A percentile compares a stretch with the other conserved stretches of the same genome.
phyloP scores from a whole-genome alignment of 176 grass and related monocot species.

The Bromus sterilis region DNA sequence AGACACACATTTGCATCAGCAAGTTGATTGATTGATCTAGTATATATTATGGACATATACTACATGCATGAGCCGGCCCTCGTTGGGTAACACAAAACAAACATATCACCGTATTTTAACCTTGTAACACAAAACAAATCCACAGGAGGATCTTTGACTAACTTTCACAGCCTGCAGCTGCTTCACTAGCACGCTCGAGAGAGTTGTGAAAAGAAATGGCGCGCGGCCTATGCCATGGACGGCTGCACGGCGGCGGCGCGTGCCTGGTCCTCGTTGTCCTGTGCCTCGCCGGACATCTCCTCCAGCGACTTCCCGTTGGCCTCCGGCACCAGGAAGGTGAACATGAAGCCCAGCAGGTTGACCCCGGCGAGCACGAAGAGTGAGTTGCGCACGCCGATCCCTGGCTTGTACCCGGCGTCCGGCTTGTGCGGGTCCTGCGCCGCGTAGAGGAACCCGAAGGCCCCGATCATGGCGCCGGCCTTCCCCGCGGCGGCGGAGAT shows the following conservation, averaged over 20 bases:
- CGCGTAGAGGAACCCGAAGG: neutral
- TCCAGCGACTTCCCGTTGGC: constrained; percentile 50
- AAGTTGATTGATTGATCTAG: no score
- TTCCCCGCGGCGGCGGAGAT: constrained; percentile 14
- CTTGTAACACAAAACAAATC: neutral
- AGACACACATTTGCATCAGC: no score
- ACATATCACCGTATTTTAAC: no score
- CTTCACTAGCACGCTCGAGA: neutral
- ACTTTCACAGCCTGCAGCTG: neutral
- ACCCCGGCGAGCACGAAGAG: constrained; percentile 38
- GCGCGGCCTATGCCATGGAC: no score
- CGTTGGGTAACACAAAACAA: no score
- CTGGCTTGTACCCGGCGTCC: constrained; percentile 1
- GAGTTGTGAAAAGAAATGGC: neutral
- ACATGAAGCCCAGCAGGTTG: constrained; percentile 37
- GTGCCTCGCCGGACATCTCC: constrained; percentile 41
- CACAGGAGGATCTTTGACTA: neutral
- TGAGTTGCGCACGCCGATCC: constrained; percentile 48
- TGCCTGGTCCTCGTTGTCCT: constrained; percentile 16
- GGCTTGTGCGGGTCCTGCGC: neutral
- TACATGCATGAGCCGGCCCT: no score
- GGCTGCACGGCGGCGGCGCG: no score
- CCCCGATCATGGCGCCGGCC: constrained; percentile 50
- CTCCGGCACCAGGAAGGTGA: constrained; percentile 38
- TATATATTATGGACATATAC: no score